Base-by-base conservation (phyloP, 2,329 filamentous ascomycete genomes). In the Talaromyces sp. region DNA sequence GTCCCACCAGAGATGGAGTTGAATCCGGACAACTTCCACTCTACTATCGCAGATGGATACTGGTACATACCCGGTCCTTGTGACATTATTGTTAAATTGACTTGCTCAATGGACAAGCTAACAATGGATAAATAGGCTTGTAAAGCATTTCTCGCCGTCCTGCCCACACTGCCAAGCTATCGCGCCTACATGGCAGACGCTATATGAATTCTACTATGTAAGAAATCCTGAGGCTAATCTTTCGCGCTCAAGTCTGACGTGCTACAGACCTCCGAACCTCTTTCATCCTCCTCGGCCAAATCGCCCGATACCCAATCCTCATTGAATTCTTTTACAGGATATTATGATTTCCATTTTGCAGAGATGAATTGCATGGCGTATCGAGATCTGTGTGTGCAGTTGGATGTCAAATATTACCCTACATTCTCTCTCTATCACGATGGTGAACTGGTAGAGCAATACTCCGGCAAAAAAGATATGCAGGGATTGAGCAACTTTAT, bases 301-400 rank as follows among this genome's bases (percentile, higher is more conserved):
- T 82, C 80, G 71, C 81, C 77, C 70, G 85, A 80, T 68, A 73
- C 80, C 16, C 79, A 85, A 45, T 78, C 72, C 14, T 81, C 83
- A 0, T 75, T 87, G 49, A 89, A 89, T 73, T 85, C 85, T 4
- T 97, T 97, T 73, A 88, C 89, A 37, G 84, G 89, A 63, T 95
- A 88, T 76, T 98, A 98, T 79, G 88, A 94, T 78, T 94, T 97
- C 78, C 88, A 91, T 71, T 97, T 99, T 74, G 94, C 86, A 35
- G 87, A 86, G 65, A 80, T 99, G 69, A 92, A 99, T 79, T 99
- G 95, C 78, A 81, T 93, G 61, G 91, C 91, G 35, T 91, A 89
- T 74, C 90, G 87, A 66, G 92, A 96, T 74, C 82, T 92, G 14
- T 99, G 95, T 79, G 76, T 79, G 59, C 84, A 87, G 33, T 83